phyloP scores from a whole-genome alignment of 768 basidiomycete genomes.

The Pisolithus microcarpus region DNA sequence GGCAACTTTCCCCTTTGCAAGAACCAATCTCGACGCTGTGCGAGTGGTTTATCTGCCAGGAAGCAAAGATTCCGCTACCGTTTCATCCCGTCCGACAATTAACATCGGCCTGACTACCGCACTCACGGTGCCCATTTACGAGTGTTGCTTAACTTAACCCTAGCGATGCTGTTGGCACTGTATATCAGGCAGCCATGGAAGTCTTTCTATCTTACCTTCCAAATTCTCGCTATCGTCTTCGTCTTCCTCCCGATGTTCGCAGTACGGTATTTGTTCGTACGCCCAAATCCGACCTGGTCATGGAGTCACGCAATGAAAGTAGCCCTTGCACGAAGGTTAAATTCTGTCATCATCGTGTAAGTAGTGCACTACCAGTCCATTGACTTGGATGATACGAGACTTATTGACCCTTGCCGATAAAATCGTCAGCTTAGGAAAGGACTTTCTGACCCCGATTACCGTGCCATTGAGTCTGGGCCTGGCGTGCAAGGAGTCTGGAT shows the following conservation, averaged over 20 bases:
- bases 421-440: background rate
- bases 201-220: background rate
- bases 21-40: no score
- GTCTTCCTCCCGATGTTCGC: background rate
- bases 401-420: background rate
- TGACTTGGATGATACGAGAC: background rate
- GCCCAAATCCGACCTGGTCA: background rate
- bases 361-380: background rate
- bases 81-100: no score
- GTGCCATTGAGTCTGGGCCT: background rate
- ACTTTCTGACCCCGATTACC: background rate
- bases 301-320: background rate
- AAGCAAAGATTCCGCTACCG: no score
- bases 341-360: background rate
- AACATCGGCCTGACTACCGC: no score
- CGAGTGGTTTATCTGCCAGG: no score
- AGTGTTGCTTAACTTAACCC: no score
- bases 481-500: constrained; percentile 21
- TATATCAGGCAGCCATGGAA: background rate
- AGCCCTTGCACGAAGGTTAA: background rate
- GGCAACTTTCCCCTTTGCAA: no score
- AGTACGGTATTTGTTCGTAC: background rate
- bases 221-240: background rate
- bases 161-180: no score
- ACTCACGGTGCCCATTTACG: no score